A percentile compares a stretch with the other conserved stretches of the same genome.
phyloP scores from a whole-genome alignment of 805 yeast genomes.

The Myxozyma geophila region DNA sequence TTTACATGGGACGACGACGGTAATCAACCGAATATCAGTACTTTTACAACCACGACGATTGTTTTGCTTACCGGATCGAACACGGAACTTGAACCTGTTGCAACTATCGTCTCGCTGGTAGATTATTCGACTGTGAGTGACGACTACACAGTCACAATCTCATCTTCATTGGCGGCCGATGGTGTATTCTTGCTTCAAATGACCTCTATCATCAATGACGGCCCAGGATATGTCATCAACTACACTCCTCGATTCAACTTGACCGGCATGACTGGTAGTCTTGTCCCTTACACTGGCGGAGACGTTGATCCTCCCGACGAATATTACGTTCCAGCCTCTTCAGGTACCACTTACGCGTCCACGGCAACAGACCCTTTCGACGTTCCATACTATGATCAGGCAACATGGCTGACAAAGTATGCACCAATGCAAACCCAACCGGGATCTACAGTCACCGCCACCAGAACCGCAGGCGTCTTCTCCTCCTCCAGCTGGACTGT shows the following conservation, averaged over 20 bases:
- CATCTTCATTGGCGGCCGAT: constrained; percentile 53
- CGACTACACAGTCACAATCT: constrained; percentile 46
- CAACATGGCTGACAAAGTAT: constrained; percentile 68
- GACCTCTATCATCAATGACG: constrained; percentile 51
- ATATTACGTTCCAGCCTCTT: constrained; percentile 44
- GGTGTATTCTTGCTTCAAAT: constrained; percentile 81
- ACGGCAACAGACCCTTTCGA: constrained; percentile 54
- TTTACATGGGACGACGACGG: constrained; percentile 66
- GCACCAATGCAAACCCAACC: constrained; percentile 97
- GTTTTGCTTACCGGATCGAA: constrained; percentile 72
- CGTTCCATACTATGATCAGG: constrained; percentile 75
- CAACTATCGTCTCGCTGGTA: constrained; percentile 43
- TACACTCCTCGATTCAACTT: constrained; percentile 70
- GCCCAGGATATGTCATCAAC: constrained; percentile 59
- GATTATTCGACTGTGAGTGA: constrained; percentile 45
- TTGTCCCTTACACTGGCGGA: constrained; percentile 52
- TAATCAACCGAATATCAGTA: constrained; percentile 51
- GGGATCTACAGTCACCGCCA: constrained; percentile 62
- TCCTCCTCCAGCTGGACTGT: constrained; percentile 72
- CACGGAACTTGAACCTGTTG: constrained; percentile 49
- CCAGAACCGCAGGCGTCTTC: constrained; percentile 66
- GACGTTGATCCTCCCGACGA: constrained; percentile 52
- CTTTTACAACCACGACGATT: constrained; percentile 55
- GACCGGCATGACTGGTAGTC: constrained; percentile 72
- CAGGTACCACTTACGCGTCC: constrained; percentile 48